Base-by-base conservation (phyloP, 2,329 filamentous ascomycete genomes). In the Raffaelea arxii region DNA sequence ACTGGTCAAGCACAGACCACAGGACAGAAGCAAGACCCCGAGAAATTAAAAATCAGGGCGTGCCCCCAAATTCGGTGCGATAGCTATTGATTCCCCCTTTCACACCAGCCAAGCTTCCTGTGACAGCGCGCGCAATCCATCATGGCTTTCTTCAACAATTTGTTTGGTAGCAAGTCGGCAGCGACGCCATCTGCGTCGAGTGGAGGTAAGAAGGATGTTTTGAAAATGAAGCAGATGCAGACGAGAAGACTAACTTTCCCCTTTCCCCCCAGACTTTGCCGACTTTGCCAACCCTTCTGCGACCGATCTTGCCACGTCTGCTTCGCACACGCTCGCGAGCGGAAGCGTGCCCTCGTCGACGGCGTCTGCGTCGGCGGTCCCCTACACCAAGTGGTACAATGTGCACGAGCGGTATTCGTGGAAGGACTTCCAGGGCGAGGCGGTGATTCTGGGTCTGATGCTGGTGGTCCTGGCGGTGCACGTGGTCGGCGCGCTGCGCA, bases 321-420 rank as follows among this genome's bases (percentile, higher is more conserved):
- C n/a, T n/a, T n/a, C n/a, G n/a, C n/a, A n/a, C n/a, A n/a, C n/a
- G n/a, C n/a, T 75, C 48, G 67, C 61, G 18, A 66, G 76, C 50
- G 63, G 71, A 60, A 67, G 67, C 43, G 63, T 70, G 14, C 37
- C 46, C 4, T 44, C 43, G 23, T 24, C 42, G 64, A 71, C 73
- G 39, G 65, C 62, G 38, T 69, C 72, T 23, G 25, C 23, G 4
- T 12, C 41, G 4, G 25, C 25, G 10, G 25, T 32, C 6, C 85
- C 86, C 14, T 96, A 84, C 65, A 95, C 89, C 44, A 88, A 87
- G 72, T 98, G 92, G 92, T 98, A 97, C 70, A 88, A 89, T 47
- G 73, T 97, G 51, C 92, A 94, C 76, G 90, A 97, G 76, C 88
- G 92, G 59, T 82, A 90, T 59, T 81, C 81, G 23, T 70, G 83